phyloP scores from a whole-genome alignment of 139 green algal genomes.

The Micromonas commoda region DNA sequence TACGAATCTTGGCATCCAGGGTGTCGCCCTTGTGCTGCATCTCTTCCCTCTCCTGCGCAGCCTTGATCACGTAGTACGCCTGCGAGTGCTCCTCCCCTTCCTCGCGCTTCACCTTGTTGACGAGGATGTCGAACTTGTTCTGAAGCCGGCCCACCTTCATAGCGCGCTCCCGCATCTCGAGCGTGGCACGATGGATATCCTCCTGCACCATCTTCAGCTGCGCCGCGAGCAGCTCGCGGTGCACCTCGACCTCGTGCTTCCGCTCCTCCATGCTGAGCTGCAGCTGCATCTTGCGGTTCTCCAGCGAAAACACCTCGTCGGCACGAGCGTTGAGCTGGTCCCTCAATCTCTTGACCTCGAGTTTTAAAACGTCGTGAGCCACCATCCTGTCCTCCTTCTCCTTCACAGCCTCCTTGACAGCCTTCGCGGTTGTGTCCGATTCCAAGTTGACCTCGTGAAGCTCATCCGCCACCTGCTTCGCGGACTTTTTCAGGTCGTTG shows the following conservation, averaged over 20 bases:
- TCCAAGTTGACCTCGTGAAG: constrained; percentile 50
- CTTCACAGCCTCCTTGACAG: constrained; percentile 40
- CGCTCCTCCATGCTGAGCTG: constrained; percentile 71
- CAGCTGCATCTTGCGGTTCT: constrained; percentile 66
- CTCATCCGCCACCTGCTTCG: background rate
- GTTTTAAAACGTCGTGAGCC: constrained; percentile 67
- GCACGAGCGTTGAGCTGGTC: constrained; percentile 51
- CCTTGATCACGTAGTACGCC: constrained; percentile 89
- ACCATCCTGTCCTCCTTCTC: constrained; percentile 73
- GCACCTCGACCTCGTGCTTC: constrained; percentile 61
- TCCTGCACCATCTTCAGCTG: constrained; percentile 71
- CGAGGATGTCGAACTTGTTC: constrained; percentile 63
- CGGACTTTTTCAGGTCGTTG: background rate
- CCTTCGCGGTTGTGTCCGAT: constrained; percentile 47
- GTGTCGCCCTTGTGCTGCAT: constrained; percentile 56
- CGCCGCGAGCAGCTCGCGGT: constrained; percentile 52
- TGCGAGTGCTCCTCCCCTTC: constrained; percentile 47
- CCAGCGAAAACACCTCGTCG: constrained; percentile 64
- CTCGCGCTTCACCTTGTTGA: constrained; percentile 32
- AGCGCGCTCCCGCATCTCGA: constrained; percentile 67
- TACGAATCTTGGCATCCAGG: constrained; percentile 55
- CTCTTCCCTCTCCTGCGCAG: constrained; percentile 70
- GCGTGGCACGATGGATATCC: constrained; percentile 64
- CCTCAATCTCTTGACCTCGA: constrained; percentile 65
- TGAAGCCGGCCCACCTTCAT: constrained; percentile 48